Conservation (phyloP, 1,284 basidiomycete species). For the Boletellus deceptivus region DNA sequence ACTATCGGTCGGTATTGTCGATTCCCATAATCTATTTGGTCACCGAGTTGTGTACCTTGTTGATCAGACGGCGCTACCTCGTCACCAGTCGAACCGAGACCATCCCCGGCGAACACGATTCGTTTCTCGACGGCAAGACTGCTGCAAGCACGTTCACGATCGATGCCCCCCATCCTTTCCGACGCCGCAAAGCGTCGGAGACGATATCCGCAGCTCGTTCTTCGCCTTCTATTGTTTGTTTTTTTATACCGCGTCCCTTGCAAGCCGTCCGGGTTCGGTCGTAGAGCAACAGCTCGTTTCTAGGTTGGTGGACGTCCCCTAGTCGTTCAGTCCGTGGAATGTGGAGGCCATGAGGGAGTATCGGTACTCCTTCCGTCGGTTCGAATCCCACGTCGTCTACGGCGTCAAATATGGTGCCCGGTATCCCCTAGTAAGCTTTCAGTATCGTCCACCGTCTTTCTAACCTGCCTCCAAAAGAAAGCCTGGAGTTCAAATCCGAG, state of each 20-base stretch:
- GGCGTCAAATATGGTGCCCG: not conserved
- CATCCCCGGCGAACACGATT: not conserved
- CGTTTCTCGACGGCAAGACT: not conserved
- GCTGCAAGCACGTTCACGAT: not conserved
- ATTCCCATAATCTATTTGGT: not conserved
- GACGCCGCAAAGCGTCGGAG: not conserved
- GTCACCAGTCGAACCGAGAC: not conserved
- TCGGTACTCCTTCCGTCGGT: not conserved
- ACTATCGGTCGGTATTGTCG: not conserved
- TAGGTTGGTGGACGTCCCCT: not conserved
- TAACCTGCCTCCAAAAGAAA: not conserved
- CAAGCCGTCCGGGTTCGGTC: not conserved
- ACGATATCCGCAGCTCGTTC: not conserved
- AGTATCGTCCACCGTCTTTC: not conserved
- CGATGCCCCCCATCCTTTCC: not conserved
- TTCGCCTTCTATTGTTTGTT: not conserved
- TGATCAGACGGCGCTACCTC: not conserved
- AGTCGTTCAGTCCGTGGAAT: not conserved
- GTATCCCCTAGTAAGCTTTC: not conserved
- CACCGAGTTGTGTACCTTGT: not conserved
- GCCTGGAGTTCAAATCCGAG: not conserved
- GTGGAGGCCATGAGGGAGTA: not conserved
- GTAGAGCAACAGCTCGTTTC: not conserved
- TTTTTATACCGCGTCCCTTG: not conserved
- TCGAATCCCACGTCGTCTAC: not conserved